Conservation (phyloP, 2,329 filamentous ascomycete genomes). For the Fusarium caatingaense region DNA sequence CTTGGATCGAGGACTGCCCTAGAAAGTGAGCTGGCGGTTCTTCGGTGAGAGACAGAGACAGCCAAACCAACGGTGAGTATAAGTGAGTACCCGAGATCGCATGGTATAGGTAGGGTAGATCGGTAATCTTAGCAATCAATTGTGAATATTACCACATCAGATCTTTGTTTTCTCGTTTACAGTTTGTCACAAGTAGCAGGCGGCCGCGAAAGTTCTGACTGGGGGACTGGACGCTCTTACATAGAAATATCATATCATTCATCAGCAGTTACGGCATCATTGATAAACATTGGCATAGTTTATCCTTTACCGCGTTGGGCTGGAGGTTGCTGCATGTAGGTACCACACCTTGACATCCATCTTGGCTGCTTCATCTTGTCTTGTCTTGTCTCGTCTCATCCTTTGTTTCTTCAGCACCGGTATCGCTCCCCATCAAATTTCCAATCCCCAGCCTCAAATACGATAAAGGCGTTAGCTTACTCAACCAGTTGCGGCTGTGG, state of each 20-base stretch:
- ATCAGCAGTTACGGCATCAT: constrained; percentile 40
- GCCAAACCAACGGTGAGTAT: not conserved
- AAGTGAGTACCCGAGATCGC: constrained; percentile 1
- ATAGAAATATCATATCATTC: constrained; percentile 37
- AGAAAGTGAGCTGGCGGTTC: constrained; percentile 5
- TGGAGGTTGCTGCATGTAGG: constrained; percentile 18
- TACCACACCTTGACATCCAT: constrained; percentile 23
- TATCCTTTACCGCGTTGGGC: constrained; percentile 29
- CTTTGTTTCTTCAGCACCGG: constrained; percentile 1
- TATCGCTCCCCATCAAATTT: constrained; percentile 2
- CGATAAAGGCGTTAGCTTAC: constrained; percentile 4
- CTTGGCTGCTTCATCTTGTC: not conserved
- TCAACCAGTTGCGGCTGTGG: constrained; percentile 28
- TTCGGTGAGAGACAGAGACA: constrained; percentile 14
- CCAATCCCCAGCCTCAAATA: constrained; percentile 8
- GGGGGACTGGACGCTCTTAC: constrained; percentile 12
- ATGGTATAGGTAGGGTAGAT: not conserved
- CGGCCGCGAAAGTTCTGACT: constrained; percentile 5
- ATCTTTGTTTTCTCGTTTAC: not conserved
- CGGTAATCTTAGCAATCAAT: constrained; percentile 22
- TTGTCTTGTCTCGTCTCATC: constrained; percentile 30
- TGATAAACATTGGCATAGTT: constrained; percentile 39
- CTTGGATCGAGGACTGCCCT: constrained; percentile 22
- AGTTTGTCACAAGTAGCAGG: constrained; percentile 6
- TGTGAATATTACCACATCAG: constrained; percentile 27